phyloP scores from a whole-genome alignment of 495 filamentous ascomycete genomes.

The Daldinia caldariorum region DNA sequence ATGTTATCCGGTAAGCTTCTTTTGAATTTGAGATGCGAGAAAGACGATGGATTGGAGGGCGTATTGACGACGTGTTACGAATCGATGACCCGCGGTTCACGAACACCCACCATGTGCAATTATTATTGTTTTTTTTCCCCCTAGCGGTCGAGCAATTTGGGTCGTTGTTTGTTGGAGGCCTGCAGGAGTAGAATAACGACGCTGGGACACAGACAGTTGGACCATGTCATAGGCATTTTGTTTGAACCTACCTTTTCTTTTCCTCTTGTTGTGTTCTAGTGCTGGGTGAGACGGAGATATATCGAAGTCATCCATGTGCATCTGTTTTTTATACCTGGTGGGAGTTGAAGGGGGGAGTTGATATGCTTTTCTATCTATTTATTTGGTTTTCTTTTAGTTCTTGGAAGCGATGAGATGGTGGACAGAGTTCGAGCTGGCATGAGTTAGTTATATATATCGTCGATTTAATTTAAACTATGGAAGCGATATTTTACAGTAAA shows the following conservation, averaged over 20 bases:
- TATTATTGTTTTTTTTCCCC: not conserved
- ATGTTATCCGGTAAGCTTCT: not conserved
- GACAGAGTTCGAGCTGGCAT: constrained; percentile 1
- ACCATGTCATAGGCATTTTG: constrained; percentile 14
- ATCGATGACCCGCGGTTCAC: constrained; percentile 22
- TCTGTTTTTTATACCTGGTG: constrained; percentile 12
- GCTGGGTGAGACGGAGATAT: not conserved
- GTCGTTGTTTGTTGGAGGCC: constrained; percentile 5
- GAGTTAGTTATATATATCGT: constrained; percentile 1
- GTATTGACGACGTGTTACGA: constrained; percentile 33
- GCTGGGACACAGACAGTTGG: not conserved
- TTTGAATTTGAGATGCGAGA: constrained; percentile 21
- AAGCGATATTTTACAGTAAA: not conserved
- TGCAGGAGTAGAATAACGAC: constrained; percentile 23
- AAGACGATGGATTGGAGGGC: constrained; percentile 13
- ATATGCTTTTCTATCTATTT: constrained; percentile 8
- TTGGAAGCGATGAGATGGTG: constrained; percentile 10
- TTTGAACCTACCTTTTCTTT: not conserved
- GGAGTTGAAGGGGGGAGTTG: constrained; percentile 24
- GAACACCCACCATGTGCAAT: constrained; percentile 9
- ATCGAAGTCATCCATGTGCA: constrained; percentile 28
- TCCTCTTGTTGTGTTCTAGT: not conserved
- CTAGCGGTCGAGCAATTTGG: constrained; percentile 4
- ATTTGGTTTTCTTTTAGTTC: too few relatives aligned
- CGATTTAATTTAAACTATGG: not conserved